These are phyloP conservation scores for Wallacemonas sp. DNA, from an alignment of 208 protist genomes.

Conservation along the genomic window DNA sequence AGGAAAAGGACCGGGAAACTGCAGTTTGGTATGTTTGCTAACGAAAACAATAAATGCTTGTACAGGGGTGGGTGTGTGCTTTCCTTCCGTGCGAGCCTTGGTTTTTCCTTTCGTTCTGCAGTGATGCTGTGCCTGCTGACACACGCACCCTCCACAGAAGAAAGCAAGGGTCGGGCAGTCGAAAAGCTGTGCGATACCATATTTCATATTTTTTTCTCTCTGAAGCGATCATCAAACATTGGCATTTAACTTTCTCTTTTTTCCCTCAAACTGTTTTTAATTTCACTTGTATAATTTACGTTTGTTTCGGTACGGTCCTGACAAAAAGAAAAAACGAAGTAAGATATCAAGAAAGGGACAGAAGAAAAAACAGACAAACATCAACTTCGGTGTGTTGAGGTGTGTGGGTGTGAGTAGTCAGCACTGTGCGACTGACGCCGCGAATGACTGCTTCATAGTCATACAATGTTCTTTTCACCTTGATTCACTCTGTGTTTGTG, in stretches of 20 bases:
- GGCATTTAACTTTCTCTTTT: conserved; percentile 5
- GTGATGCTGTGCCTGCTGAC: too few species aligned
- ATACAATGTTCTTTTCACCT: too few species aligned
- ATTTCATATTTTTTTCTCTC: background rate
- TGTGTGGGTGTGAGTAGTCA: background rate
- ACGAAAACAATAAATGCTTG: too few species aligned
- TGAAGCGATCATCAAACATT: background rate
- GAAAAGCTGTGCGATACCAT: background rate
- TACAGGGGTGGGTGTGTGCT: background rate
- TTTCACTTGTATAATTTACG: too few species aligned
- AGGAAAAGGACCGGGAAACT: background rate
- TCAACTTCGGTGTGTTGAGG: background rate
- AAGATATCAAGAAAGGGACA: background rate
- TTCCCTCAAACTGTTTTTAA: too few species aligned
- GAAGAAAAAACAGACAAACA: background rate
- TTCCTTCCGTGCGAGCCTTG: background rate
- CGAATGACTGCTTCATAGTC: too few species aligned
- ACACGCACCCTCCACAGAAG: too few species aligned
- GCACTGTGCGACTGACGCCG: too few species aligned
- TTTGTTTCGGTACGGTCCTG: background rate
- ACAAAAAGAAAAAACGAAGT: background rate
- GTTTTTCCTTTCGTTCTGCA: conserved; percentile 17
- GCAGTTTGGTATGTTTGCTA: too few species aligned
- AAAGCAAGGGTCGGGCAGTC: background rate
- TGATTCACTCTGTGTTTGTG: too few species aligned